Conservation (phyloP, 768 basidiomycete species). For the Lyophyllum decastes region DNA sequence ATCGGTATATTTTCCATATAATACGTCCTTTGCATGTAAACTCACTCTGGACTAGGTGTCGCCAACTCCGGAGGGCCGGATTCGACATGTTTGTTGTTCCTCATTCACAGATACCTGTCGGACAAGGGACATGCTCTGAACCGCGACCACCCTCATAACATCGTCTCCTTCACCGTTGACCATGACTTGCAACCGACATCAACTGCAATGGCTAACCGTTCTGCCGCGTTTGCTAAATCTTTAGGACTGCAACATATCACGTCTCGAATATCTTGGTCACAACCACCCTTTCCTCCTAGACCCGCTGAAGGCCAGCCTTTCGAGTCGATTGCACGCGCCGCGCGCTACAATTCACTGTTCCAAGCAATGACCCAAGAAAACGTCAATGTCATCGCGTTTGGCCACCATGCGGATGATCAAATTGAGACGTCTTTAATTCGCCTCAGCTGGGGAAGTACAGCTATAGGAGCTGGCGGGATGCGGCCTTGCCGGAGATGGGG, state of each 20-base stretch:
- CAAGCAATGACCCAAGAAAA: slow-evolving; percentile 29
- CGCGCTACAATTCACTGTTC: slow-evolving; percentile 57
- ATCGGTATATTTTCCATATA: slow-evolving; percentile 38
- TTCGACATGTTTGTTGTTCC: slow-evolving; percentile 76
- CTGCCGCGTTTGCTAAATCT: slow-evolving; percentile 39
- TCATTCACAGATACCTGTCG: slow-evolving; percentile 51
- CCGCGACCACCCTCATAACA: slow-evolving; percentile 17
- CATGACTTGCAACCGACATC: slow-evolving; percentile 71
- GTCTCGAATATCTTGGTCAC: slow-evolving; percentile 58
- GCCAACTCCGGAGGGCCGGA: slow-evolving; percentile 85
- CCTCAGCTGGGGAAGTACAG: slow-evolving; percentile 55
- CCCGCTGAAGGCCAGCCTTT: slow-evolving; percentile 43
- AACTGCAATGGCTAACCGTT: slow-evolving; percentile 51
- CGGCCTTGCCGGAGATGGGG: slow-evolving; percentile 69
- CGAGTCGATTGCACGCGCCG: slow-evolving; percentile 59
- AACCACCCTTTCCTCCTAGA: slow-evolving; percentile 46
- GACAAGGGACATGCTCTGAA: slow-evolving; percentile 12
- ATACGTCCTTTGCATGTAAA: background rate
- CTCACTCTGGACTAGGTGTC: slow-evolving; percentile 45
- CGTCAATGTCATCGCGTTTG: slow-evolving; percentile 55
- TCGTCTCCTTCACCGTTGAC: slow-evolving; percentile 66
- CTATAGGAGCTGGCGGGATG: slow-evolving; percentile 69
- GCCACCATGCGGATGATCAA: slow-evolving; percentile 84
- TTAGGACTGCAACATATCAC: slow-evolving; percentile 50
- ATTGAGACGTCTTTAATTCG: slow-evolving; percentile 81